Evolutionary conservation across 228 moss, liverwort and hornwort species (phyloP), one percentile per base, ranked within the genome.

Genomic region (Sphagnum magellanicum): DNA sequence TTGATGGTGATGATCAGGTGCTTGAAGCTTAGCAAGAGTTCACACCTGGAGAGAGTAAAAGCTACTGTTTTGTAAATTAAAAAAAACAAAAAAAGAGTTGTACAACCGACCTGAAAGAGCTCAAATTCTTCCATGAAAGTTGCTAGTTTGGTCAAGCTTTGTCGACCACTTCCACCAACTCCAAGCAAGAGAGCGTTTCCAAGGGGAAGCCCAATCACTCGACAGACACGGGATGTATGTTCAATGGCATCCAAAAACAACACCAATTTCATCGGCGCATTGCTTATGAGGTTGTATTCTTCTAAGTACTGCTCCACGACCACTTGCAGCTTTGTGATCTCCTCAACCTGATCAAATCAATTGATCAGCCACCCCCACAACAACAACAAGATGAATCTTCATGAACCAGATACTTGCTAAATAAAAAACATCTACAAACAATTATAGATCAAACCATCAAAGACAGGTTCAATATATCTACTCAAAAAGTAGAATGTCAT

Each of bases 221-320:
- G 78, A 75, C 95, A 92, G 52, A 92, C 88, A 75, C 92, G 81
- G 63, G 92, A 90, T 6, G 85, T 73, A 57, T 95, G 92, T 16
- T 92, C 92, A 67, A 92, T 90, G 57, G 95, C 95, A 59, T 95
- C 92, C 57, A 92, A 75, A 77, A 95, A 95, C 15, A 95, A 75
- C 7, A 92, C 95, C 52, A 95, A 82, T 63, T 92, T 95, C 95
- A 95, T 95, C 4, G 95, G 92, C 16, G 87, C 87, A 67, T 80
- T 95, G 50, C 64, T 90, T 63, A 78, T 70, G 49, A 68, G 79
- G 62, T 95, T 95, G 50, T 90, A 95, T 50, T 92, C 87, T 78
- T 87, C 87, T 51, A 95, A 63, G 68, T 92, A 92, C n/a, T 71
- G 69, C 9, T 92, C 59, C 65, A 84, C 83, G 48, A 89, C 72